Base-by-base conservation (phyloP, 2,329 filamentous ascomycete species). In the Fonsecaea monophora region DNA sequence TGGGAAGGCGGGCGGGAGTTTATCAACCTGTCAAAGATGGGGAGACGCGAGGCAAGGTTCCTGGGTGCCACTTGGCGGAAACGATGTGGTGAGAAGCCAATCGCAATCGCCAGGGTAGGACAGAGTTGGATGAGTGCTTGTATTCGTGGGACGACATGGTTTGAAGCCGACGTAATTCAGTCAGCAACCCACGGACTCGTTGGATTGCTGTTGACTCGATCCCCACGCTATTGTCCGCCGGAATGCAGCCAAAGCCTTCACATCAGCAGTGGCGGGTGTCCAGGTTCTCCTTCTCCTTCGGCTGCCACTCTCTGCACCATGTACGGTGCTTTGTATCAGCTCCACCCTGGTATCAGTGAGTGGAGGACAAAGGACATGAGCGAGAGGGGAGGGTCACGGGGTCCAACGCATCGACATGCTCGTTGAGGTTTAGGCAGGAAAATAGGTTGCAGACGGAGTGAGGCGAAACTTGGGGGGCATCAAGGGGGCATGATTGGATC, bases 191-290 rank as follows among this genome's bases (percentile, higher is more conserved):
- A 32, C n/a, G 25, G 40, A 40, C 57, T 50, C 62, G 64, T 67
- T 58, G 45, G 67, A 69, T 42, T 34, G 25, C 30, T 40, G 25
- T 32, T 32, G 30, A 53, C 58, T 30, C 45, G 1, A 50, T 65
- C 64, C 67, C 67, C 67, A 69, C 67, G 67, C 67, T 69, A 69
- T 42, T 34, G 57, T 53, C 25, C 32, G 53, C 53, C 42, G 58
- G 58, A 53, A 30, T 63, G 54, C 45, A 62, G 55, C 21, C 21
- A 30, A 30, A 13, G 7, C 37, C 38, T 60, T 67, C 61, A 62
- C 38, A 58, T 53, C 40, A 60, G 66, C 62, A 61, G 18, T 21
- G 18, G 57, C 50, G 38, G 25, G 32, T 40, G 53, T 60, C 40
- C 34, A 32, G 35, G 45, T 35, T 35, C 12, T 60, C 57, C 42